phyloP scores from a whole-genome alignment of 2,329 filamentous ascomycete genomes.

The Aschersonia sp. region DNA sequence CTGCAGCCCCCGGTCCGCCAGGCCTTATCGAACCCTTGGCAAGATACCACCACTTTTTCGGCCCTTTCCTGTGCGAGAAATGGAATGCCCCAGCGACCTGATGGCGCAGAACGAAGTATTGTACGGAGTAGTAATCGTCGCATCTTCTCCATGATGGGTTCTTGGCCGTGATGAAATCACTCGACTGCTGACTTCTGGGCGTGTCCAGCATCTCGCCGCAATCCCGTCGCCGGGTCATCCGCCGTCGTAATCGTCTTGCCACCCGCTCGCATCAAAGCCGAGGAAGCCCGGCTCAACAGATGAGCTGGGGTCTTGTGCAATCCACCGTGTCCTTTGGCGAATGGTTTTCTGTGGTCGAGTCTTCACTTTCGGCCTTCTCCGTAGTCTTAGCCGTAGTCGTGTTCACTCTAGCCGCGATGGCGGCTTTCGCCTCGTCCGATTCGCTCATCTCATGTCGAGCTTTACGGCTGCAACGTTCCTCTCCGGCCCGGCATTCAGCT shows the following conservation, averaged over 20 bases:
- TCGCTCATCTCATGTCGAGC: background rate
- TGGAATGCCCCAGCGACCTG: too few species aligned
- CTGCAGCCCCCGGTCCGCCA: too few species aligned
- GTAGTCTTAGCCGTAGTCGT: background rate
- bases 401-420: too few species aligned
- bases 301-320: background rate
- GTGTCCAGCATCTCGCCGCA: background rate
- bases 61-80: background rate
- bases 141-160: background rate
- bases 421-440: background rate
- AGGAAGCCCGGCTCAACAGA: background rate
- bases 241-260: background rate
- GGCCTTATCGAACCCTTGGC: background rate
- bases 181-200: constrained; percentile 2
- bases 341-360: background rate
- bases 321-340: background rate
- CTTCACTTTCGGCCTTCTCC: background rate
- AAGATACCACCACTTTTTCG: background rate
- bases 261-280: background rate
- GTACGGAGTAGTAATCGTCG: too few species aligned
- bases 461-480: background rate
- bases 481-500: background rate
- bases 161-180: constrained; percentile 5
- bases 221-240: too few species aligned
- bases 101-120: too few species aligned